These are phyloP conservation scores for Sugiyamaella mastotermitis DNA, from an alignment of 805 yeast species.

Conservation along the genomic window DNA sequence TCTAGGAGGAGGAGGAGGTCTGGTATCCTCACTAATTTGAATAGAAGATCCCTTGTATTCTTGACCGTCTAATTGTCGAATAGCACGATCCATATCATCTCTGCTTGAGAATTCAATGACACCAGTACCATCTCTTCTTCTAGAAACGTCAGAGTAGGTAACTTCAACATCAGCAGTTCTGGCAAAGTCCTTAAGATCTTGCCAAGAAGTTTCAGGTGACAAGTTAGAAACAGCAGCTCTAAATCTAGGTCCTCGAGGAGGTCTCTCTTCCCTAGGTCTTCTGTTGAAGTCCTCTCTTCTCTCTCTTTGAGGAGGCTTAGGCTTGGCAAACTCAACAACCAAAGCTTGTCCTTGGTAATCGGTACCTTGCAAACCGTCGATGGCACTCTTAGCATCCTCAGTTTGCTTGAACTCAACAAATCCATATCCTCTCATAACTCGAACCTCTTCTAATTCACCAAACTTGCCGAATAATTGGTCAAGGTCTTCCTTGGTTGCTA, in stretches of 20 bases:
- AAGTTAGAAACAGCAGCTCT: conserved; percentile 25
- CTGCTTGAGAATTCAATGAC: conserved; percentile 36
- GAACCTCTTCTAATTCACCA: conserved; percentile 52
- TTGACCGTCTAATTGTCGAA: conserved; percentile 62
- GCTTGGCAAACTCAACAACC: conserved; percentile 30
- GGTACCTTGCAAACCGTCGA: conserved; percentile 25
- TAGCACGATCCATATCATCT: conserved; percentile 67
- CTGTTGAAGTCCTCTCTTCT: conserved; percentile 16
- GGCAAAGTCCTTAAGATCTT: conserved; percentile 66
- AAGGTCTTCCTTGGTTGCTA: conserved; percentile 30
- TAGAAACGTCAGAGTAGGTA: conserved; percentile 32
- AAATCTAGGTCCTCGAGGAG: conserved; percentile 15
- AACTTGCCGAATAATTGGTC: conserved; percentile 40
- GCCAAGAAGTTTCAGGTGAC: conserved; percentile 26
- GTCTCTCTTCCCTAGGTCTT: conserved; percentile 15
- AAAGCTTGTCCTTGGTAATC: conserved; percentile 31
- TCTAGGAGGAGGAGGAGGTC: conserved; percentile 35
- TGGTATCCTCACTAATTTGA: conserved; percentile 65
- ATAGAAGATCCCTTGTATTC: conserved; percentile 66
- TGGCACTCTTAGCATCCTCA: conserved; percentile 28
- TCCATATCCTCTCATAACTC: conserved; percentile 41
- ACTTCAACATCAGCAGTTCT: conserved; percentile 51
- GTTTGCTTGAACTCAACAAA: conserved; percentile 26
- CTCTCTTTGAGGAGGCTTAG: conserved; percentile 25
- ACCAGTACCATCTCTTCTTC: conserved; percentile 33